A percentile compares a stretch with the other conserved stretches of the same genome.
Conservation (phyloP, 164 flowering plant genomes). For the Malania oleifera region DNA sequence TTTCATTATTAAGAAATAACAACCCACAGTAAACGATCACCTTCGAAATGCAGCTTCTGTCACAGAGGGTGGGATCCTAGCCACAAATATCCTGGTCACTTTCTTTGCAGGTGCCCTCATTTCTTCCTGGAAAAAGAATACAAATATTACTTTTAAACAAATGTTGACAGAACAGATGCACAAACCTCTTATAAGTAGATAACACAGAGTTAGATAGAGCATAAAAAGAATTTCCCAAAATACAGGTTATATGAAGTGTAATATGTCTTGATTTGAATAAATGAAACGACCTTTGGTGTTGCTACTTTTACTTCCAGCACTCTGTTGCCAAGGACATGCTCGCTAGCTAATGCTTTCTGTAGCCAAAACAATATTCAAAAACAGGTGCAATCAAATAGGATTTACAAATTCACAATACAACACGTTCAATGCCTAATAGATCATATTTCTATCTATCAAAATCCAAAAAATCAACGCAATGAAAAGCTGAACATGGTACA, state of each 20-base stretch:
- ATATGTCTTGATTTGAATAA: background rate
- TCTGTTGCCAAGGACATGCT: constrained; percentile 83
- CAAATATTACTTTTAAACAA: background rate
- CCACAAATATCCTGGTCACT: constrained; percentile 78
- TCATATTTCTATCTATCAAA: no score
- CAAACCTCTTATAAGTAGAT: background rate
- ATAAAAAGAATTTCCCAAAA: background rate
- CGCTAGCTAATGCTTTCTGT: constrained; percentile 66
- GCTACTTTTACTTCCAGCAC: constrained; percentile 94
- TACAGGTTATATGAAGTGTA: background rate
- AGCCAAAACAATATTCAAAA: constrained; percentile 1
- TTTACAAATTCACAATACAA: background rate
- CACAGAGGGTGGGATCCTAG: constrained; percentile 70
- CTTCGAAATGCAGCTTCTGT: constrained; percentile 62
- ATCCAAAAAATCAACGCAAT: background rate
- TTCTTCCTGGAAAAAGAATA: constrained; percentile 54
- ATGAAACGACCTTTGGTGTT: constrained; percentile 81
- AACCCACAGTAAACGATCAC: constrained; percentile 19
- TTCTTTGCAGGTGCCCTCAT: constrained; percentile 73
- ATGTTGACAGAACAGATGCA: background rate
- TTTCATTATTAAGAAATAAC: no score
- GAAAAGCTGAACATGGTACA: background rate
- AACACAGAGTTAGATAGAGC: constrained; percentile 4
- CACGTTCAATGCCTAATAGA: no score
- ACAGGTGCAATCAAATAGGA: background rate